Evolutionary conservation across 768 basidiomycete species (phyloP).

Genomic region (Chiua virens): DNA sequence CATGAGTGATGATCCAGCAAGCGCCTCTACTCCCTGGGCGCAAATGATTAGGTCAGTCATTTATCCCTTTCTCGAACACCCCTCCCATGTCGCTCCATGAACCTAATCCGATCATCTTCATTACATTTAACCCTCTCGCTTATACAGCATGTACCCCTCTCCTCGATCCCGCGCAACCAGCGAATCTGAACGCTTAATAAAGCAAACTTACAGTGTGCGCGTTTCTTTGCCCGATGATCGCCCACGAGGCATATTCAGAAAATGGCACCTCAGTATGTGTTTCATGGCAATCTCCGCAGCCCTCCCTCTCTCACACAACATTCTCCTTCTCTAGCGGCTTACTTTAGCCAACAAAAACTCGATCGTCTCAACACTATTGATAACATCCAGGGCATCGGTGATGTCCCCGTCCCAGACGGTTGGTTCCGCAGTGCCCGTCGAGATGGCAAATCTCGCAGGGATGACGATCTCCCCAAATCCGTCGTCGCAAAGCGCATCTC

Average conservation of each 20-base stretch:
- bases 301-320: constrained; percentile 2
- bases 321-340: constrained; percentile 56
- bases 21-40: constrained; percentile 69
- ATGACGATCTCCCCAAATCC: constrained; percentile 46
- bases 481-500: constrained; percentile 41
- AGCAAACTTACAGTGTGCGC: constrained; percentile 55
- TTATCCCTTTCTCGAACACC: constrained; percentile 7
- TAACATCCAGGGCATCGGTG: constrained; percentile 62
- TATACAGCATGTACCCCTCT: constrained; percentile 38
- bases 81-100: constrained; percentile 22
- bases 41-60: constrained; percentile 63
- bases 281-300: constrained; percentile 32
- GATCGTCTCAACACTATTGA: constrained; percentile 73
- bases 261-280: constrained; percentile 54
- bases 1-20: constrained; percentile 37
- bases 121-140: constrained; percentile 14
- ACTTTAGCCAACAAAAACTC: constrained; percentile 78
- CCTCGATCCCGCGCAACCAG: constrained; percentile 40
- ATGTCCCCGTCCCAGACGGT: constrained; percentile 68
- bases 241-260: constrained; percentile 41
- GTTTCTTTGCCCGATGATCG: constrained; percentile 47
- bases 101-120: constrained; percentile 31
- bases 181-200: constrained; percentile 46
- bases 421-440: constrained; percentile 79
- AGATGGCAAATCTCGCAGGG: constrained; percentile 49